Percentiles rank a stretch among this genome's conserved stretches.
Conservation (phyloP, 2,329 filamentous ascomycete genomes). For the Xylariaceae sp. region DNA sequence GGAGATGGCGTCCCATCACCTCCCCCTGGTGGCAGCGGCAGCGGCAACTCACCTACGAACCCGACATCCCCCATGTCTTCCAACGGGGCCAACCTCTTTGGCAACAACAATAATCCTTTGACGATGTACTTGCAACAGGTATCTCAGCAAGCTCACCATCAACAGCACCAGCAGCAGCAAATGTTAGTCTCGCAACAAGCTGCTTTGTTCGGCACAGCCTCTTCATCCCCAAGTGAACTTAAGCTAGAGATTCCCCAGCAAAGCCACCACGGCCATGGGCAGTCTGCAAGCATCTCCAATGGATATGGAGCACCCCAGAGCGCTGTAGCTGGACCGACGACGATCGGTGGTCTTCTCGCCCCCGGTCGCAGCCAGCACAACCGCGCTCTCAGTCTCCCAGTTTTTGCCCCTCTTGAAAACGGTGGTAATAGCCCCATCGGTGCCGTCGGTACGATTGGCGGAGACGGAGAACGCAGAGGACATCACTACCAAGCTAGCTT, state of each 20-base stretch:
- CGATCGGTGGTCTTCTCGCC: conserved; percentile 72
- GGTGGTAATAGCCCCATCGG: conserved; percentile 50
- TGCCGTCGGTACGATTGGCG: conserved; percentile 42
- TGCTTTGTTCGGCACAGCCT: conserved; percentile 72
- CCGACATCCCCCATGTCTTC: conserved; percentile 53
- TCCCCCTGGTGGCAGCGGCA: conserved; percentile 57
- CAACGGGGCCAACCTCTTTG: conserved; percentile 63
- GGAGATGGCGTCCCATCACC: conserved; percentile 58
- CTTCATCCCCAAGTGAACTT: conserved; percentile 55
- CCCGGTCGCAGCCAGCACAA: conserved; percentile 65
- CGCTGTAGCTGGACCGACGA: conserved; percentile 56
- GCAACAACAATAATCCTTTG: conserved; percentile 79
- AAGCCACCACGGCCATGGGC: conserved; percentile 59
- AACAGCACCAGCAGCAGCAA: conserved; percentile 72
- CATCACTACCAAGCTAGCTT: conserved; percentile 65
- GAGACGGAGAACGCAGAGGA: conserved; percentile 55
- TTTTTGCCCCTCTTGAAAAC: conserved; percentile 61
- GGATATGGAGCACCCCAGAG: conserved; percentile 52
- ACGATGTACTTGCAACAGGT: conserved; percentile 91
- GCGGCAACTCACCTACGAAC: conserved; percentile 53
- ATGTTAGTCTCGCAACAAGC: conserved; percentile 72
- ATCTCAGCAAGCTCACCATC: conserved; percentile 65
- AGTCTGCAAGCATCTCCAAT: conserved; percentile 63
- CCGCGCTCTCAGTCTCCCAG: conserved; percentile 84
- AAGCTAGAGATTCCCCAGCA: conserved; percentile 57